phyloP scores from a whole-genome alignment of 2,329 filamentous ascomycete genomes.

The Phyllosticta citrichinensis region DNA sequence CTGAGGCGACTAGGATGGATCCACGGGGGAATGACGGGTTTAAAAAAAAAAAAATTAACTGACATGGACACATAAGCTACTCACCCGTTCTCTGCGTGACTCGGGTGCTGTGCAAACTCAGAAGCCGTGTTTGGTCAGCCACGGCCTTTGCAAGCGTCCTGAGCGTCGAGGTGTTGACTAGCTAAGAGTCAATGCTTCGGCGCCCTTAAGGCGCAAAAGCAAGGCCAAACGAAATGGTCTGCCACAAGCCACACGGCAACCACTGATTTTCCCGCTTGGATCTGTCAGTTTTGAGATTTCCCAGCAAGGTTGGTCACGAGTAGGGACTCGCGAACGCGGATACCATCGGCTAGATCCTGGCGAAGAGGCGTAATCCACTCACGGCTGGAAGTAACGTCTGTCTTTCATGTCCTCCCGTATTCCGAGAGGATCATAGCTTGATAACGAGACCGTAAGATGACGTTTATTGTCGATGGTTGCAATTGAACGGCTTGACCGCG shows the following conservation, averaged over 20 bases:
- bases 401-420: neutral
- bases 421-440: neutral
- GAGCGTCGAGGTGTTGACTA: neutral
- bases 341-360: neutral
- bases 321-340: neutral
- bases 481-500: neutral
- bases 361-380: neutral
- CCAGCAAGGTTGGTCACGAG: neutral
- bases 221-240: neutral
- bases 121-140: neutral
- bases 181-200: neutral
- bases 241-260: neutral
- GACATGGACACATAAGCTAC: neutral
- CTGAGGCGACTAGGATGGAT: too few relatives aligned
- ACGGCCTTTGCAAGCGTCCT: neutral
- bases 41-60: neutral
- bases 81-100: neutral
- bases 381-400: neutral
- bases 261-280: neutral
- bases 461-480: neutral
- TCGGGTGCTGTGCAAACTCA: neutral
- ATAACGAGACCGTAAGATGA: neutral
- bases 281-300: neutral
- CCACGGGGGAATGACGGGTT: too few relatives aligned
- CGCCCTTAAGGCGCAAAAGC: neutral